A percentile compares a stretch with the other conserved stretches of the same genome.
These are phyloP conservation scores for Septoria linicola DNA, from an alignment of 2,329 filamentous ascomycete species.

Conservation along the genomic window DNA sequence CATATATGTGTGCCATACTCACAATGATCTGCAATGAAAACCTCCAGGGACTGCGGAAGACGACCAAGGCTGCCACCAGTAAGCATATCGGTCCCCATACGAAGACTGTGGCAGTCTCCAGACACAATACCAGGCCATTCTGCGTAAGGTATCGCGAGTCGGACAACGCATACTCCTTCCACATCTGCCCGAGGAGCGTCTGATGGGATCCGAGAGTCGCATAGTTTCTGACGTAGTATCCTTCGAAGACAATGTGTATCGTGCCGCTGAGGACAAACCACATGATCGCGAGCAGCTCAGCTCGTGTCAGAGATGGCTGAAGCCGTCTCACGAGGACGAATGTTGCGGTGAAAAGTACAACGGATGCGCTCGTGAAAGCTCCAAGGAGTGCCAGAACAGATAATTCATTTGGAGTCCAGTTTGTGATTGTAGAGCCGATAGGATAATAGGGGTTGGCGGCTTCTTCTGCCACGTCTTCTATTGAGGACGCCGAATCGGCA, in stretches of 20 bases:
- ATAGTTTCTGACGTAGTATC: conserved; percentile 75
- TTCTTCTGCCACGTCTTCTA: not conserved
- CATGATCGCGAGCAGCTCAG: conserved; percentile 61
- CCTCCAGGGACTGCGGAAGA: conserved; percentile 55
- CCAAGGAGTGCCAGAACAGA: conserved; percentile 59
- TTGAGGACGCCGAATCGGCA: too few species aligned
- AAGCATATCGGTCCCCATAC: conserved; percentile 64
- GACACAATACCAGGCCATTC: conserved; percentile 80
- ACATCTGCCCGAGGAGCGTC: conserved; percentile 76
- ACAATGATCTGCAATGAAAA: conserved; percentile 61
- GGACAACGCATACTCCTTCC: conserved; percentile 88
- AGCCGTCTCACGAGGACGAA: conserved; percentile 54
- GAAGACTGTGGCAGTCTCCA: conserved; percentile 80
- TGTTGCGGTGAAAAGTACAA: conserved; percentile 58
- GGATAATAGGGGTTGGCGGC: conserved; percentile 67
- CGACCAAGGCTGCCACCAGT: conserved; percentile 55
- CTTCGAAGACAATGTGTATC: conserved; percentile 81
- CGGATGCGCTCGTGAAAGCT: conserved; percentile 59
- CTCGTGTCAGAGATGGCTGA: conserved; percentile 53
- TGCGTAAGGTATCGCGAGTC: conserved; percentile 84
- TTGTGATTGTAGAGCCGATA: conserved; percentile 58
- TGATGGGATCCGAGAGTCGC: conserved; percentile 64
- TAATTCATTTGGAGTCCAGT: conserved; percentile 66
- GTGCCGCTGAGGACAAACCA: conserved; percentile 75
- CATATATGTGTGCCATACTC: conserved; percentile 63